These are phyloP conservation scores for Diaporthe caulivora DNA, from an alignment of 2,329 filamentous ascomycete genomes.

Conservation along the genomic window DNA sequence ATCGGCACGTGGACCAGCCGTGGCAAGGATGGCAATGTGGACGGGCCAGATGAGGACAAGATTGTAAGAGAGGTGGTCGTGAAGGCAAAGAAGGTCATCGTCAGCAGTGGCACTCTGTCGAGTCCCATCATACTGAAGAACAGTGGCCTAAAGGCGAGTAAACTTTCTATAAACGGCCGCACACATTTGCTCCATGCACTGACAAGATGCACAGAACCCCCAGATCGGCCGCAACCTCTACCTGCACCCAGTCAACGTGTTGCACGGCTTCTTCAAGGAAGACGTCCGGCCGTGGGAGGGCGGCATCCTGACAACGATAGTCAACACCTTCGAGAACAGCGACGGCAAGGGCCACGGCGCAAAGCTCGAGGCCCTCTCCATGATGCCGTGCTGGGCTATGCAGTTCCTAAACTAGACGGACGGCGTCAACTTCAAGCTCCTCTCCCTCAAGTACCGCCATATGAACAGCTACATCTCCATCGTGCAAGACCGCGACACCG, in stretches of 20 bases:
- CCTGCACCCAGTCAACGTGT: conserved; percentile 78
- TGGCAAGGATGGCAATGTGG: conserved; percentile 62
- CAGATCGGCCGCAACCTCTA: conserved; percentile 87
- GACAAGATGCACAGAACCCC: conserved; percentile 66
- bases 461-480: conserved; percentile 79
- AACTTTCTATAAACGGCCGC: no score
- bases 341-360: conserved; percentile 82
- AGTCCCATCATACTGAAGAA: conserved; percentile 79
- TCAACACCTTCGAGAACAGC: conserved; percentile 80
- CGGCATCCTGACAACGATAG: conserved; percentile 82
- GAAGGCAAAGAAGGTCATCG: conserved; percentile 80
- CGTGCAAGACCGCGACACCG: conserved; percentile 78
- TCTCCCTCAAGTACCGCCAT: conserved; percentile 73
- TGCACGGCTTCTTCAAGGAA: conserved; percentile 73
- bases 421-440: conserved; percentile 76
- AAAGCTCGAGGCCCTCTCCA: conserved; percentile 80
- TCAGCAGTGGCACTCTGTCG: conserved; percentile 79
- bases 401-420: conserved; percentile 73
- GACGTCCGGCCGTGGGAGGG: conserved; percentile 75
- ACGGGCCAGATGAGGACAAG: conserved; percentile 52
- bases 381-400: conserved; percentile 75
- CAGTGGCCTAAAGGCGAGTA: conserved; percentile 75
- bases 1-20: conserved; percentile 79
- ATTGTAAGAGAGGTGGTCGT: conserved; percentile 73
- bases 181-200: no score